Percentiles rank a stretch among this genome's conserved stretches.
Evolutionary conservation across 78 protist genomes (phyloP).

Genomic region (Dictyostelium discoideum): DNA sequence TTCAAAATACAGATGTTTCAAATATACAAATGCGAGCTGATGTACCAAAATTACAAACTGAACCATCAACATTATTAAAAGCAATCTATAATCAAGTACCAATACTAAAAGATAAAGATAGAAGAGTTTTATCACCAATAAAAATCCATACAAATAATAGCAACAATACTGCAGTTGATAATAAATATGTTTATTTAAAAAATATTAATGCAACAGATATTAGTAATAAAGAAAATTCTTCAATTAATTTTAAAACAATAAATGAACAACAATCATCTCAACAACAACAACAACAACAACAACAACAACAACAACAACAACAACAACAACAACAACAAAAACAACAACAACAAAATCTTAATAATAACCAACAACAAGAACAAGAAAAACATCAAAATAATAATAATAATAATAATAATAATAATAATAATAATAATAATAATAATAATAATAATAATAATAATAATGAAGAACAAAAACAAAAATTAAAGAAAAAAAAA

Average conservation of each 20-base stretch:
- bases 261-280: neutral
- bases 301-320: neutral
- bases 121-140: slow-evolving; percentile 25
- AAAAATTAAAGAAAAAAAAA: neutral
- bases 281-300: no score
- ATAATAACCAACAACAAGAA: neutral
- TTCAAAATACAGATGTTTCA: slow-evolving; percentile 27
- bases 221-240: neutral
- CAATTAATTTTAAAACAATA: neutral
- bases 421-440: no score
- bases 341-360: neutral
- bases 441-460: no score
- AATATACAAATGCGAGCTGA: neutral
- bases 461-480: neutral
- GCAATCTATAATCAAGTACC: slow-evolving; percentile 24
- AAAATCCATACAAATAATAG: neutral
- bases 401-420: no score
- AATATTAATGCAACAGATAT: neutral
- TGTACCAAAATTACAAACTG: neutral
- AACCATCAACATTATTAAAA: slow-evolving; percentile 23
- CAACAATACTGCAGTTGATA: neutral
- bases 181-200: neutral
- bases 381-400: neutral
- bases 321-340: neutral
- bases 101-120: neutral